These are phyloP conservation scores for Candida succiphila DNA, from an alignment of 805 yeast species.

Conservation along the genomic window DNA sequence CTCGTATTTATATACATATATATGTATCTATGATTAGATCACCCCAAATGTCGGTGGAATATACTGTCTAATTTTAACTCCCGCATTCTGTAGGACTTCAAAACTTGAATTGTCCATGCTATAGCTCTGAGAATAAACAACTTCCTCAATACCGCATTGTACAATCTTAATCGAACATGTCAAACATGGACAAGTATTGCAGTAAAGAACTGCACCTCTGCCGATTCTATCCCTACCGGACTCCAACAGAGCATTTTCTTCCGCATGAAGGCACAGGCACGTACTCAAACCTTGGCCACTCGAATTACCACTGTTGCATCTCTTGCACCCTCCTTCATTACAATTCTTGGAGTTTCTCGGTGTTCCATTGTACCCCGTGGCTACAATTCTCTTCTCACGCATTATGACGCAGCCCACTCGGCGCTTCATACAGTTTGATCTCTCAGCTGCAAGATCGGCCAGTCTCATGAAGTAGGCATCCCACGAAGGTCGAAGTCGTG, in stretches of 20 bases:
- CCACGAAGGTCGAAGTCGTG: slow-evolving; percentile 85
- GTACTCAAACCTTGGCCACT: slow-evolving; percentile 64
- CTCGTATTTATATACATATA: neutral
- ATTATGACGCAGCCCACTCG: slow-evolving; percentile 96
- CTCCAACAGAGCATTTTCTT: slow-evolving; percentile 90
- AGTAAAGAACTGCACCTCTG: slow-evolving; percentile 56
- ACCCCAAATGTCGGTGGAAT: slow-evolving; percentile 20
- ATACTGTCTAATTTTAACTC: slow-evolving; percentile 59
- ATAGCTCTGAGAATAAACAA: slow-evolving; percentile 86
- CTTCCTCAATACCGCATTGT: slow-evolving; percentile 85
- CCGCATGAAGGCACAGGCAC: slow-evolving; percentile 93
- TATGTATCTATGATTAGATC: neutral
- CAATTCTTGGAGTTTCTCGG: slow-evolving; percentile 84
- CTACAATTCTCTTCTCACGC: slow-evolving; percentile 73
- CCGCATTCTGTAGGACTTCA: slow-evolving; percentile 63
- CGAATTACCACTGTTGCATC: slow-evolving; percentile 70
- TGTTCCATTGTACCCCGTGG: slow-evolving; percentile 98
- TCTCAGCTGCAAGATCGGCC: slow-evolving; percentile 84
- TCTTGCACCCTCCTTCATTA: slow-evolving; percentile 88
- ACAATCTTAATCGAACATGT: slow-evolving; percentile 94
- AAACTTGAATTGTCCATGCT: slow-evolving; percentile 83
- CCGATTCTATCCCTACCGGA: slow-evolving; percentile 87
- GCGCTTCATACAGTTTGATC: slow-evolving; percentile 96
- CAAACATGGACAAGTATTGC: slow-evolving; percentile 95
- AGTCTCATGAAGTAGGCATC: slow-evolving; percentile 91